phyloP scores from a whole-genome alignment of 225 moss, liverwort and hornwort species.

The Sphagnum contortum region DNA sequence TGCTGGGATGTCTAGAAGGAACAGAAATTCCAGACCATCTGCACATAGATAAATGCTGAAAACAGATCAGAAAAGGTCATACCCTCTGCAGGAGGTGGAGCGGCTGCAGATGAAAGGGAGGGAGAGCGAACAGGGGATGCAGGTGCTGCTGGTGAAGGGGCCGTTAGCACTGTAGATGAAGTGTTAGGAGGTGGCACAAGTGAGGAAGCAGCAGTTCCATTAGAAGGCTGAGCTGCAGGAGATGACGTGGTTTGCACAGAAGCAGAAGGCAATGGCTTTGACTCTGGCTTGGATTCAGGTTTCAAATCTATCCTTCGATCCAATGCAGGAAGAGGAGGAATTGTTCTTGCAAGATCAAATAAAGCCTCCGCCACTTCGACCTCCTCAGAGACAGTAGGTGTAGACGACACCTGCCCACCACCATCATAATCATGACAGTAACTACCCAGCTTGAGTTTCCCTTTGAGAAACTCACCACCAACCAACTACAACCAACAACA shows the following conservation, averaged over 20 bases:
- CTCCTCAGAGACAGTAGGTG: conserved; percentile 52
- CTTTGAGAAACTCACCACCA: no score
- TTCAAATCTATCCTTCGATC: conserved; percentile 25
- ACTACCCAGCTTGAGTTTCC: no score
- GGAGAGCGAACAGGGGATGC: conserved; percentile 31
- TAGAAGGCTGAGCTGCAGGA: conserved; percentile 10
- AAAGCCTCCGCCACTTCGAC: conserved; percentile 83
- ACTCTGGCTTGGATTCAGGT: conserved; percentile 17
- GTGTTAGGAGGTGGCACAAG: conserved; percentile 6
- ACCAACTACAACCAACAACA: no score
- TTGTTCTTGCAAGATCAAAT: conserved; percentile 68
- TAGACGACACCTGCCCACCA: conserved; percentile 26
- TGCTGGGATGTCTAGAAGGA: no score
- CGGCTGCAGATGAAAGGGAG: conserved; percentile 14
- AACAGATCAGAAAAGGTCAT: background rate
- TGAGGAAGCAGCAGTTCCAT: conserved; percentile 10
- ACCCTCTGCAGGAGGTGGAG: conserved; percentile 54
- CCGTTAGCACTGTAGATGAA: conserved; percentile 5
- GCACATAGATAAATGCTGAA: no score
- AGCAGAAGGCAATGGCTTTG: conserved; percentile 1
- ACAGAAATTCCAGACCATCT: no score
- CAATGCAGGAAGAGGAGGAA: conserved; percentile 35
- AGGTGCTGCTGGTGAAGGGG: conserved; percentile 14
- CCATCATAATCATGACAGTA: no score
- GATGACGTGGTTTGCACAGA: conserved; percentile 1